Evolutionary conservation across 441 rosid species (phyloP).

Genomic region (Erodium texanum): DNA sequence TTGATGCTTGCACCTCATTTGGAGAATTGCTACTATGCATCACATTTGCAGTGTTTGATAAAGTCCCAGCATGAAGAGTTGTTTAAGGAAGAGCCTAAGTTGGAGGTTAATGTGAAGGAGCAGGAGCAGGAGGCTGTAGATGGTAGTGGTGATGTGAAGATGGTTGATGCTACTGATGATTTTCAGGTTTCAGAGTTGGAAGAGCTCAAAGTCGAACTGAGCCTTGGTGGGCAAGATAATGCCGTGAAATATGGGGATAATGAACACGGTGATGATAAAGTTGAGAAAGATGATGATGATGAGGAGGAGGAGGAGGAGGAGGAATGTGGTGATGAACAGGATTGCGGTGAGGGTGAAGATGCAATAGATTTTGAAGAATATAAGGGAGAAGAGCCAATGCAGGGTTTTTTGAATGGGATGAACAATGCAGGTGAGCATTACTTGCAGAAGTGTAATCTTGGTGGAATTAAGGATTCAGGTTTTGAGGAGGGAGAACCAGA

Average conservation of each 20-base stretch:
- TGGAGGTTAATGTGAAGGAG: slow-evolving; percentile 36
- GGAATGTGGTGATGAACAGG: background rate
- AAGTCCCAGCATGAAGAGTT: slow-evolving; percentile 37
- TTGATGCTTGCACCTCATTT: slow-evolving; percentile 31
- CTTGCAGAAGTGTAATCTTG: slow-evolving; percentile 23
- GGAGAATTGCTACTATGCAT: slow-evolving; percentile 69
- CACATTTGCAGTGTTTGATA: slow-evolving; percentile 72
- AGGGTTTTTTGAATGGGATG: no score
- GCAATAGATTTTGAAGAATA: no score
- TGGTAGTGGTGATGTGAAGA: slow-evolving; percentile 21
- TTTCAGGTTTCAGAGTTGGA: slow-evolving; percentile 24
- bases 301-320: background rate
- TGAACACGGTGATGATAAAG: slow-evolving; percentile 15
- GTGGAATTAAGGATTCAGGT: slow-evolving; percentile 17
- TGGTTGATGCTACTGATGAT: slow-evolving; percentile 23
- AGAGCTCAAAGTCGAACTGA: slow-evolving; percentile 44
- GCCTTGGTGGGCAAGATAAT: slow-evolving; percentile 22
- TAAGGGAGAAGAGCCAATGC: no score
- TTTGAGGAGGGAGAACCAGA: slow-evolving; percentile 15
- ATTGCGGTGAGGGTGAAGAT: background rate
- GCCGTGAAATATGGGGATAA: slow-evolving; percentile 28
- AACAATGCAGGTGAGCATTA: no score
- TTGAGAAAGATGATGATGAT: background rate
- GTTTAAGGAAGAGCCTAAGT: slow-evolving; percentile 25
- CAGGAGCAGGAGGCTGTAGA: slow-evolving; percentile 14